phyloP scores from a whole-genome alignment of 805 yeast species.

The Candida silvicultrix region DNA sequence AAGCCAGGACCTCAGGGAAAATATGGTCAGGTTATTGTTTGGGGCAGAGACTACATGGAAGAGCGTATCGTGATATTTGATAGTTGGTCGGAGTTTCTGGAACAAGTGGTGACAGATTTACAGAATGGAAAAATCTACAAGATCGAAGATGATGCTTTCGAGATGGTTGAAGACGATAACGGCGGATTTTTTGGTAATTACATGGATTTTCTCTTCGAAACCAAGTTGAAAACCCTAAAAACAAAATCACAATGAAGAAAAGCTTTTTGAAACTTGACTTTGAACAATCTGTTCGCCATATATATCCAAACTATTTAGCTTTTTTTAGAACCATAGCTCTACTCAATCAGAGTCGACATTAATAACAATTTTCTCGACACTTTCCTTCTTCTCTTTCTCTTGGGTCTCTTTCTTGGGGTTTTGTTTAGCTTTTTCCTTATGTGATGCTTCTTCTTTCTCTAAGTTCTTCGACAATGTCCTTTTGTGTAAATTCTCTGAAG shows the following conservation, averaged over 20 bases:
- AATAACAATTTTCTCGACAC: background rate
- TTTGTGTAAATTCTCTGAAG: slow-evolving; percentile 15
- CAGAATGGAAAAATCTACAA: background rate
- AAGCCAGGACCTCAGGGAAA: slow-evolving; percentile 12
- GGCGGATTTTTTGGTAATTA: background rate
- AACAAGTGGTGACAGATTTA: background rate
- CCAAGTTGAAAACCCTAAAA: background rate
- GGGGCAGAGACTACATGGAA: slow-evolving; percentile 11
- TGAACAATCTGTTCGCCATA: background rate
- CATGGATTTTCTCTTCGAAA: background rate
- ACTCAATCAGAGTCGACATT: background rate
- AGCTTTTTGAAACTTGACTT: too few relatives aligned
- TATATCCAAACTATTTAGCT: background rate
- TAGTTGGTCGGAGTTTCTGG: slow-evolving; percentile 3
- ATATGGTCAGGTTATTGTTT: slow-evolving; percentile 11
- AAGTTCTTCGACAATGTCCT: slow-evolving; percentile 3
- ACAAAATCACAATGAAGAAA: background rate
- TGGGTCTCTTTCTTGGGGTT: background rate
- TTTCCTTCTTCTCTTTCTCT: background rate
- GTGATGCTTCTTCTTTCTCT: background rate
- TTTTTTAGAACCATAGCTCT: background rate
- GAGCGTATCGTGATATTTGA: slow-evolving; percentile 5
- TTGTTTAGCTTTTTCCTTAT: background rate
- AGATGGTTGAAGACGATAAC: background rate
- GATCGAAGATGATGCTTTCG: background rate